phyloP scores from a whole-genome alignment of 2,329 filamentous ascomycete genomes.

The Calonectria multiphialidica region DNA sequence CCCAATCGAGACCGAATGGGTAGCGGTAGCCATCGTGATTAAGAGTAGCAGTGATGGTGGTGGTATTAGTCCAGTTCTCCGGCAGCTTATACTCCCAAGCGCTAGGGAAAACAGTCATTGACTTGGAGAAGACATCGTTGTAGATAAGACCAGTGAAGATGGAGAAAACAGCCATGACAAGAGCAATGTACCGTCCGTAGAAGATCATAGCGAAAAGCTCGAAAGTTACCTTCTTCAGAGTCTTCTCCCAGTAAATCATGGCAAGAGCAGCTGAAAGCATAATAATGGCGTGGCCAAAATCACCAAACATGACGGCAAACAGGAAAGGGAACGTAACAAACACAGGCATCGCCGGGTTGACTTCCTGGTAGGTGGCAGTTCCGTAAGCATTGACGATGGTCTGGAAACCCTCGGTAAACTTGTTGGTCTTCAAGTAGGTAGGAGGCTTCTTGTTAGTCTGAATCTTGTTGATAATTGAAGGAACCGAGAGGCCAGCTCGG shows the following conservation, averaged over 20 bases:
- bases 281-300: constrained; percentile 92
- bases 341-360: constrained; percentile 95
- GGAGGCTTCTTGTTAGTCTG: constrained; percentile 97
- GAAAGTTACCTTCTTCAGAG: constrained; percentile 90
- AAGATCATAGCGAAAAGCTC: constrained; percentile 99
- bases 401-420: constrained; percentile 97
- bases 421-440: constrained; percentile 98
- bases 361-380: constrained; percentile 95
- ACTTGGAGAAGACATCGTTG: constrained; percentile 97
- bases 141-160: constrained; percentile 98
- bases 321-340: constrained; percentile 99
- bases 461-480: constrained; percentile 98
- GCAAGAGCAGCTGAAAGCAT: constrained; percentile 86
- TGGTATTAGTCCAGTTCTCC: constrained; percentile 72
- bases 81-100: constrained; percentile 87
- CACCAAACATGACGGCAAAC: constrained; percentile 99
- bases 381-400: constrained; percentile 99
- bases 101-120: constrained; percentile 88
- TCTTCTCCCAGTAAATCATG: constrained; percentile 98
- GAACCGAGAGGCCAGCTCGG: constrained; percentile 93
- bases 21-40: constrained; percentile 83
- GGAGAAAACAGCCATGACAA: constrained; percentile 98
- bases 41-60: constrained; percentile 75
- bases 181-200: constrained; percentile 97
- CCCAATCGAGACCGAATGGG: constrained; percentile 95